Base-by-base conservation (phyloP, 2,329 filamentous ascomycete species). In the Colletotrichum nymphaeae region DNA sequence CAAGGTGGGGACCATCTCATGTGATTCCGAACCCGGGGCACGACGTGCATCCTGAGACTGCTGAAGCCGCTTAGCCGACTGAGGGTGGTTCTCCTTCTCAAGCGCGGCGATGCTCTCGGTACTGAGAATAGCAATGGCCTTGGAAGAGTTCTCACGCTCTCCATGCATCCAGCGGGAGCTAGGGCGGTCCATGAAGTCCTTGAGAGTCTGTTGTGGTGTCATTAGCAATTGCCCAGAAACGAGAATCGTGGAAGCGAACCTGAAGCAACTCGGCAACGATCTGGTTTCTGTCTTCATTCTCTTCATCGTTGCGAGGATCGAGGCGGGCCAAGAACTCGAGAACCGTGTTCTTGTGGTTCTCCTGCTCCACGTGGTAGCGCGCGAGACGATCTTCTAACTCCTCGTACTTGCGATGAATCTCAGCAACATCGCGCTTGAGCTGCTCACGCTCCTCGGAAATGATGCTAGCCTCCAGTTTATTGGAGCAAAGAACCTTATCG, bases 231-330 rank as follows among this genome's bases (percentile, higher is more conserved):
- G 1, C 7, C 5, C 26, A 12, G 16, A 9, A 5, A 49, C 8
- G n/a, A 62, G 46, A n/a, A 4, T 30, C 37, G n/a, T 28, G 3
- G 28, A n/a, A 35, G 49, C 71, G 7, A 37, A 75, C 74, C 67
- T 65, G 42, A 16, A 75, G 35, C 14, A 74, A 26, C 65, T 82
- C 82, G 75, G 82, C 78, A 74, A 83, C 78, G 46, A 55, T 62
- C 22, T 73, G 32, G 7, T 57, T 42, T 16, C 58, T 56, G 22
- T 28, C 28, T 2, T 79, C 78, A 4, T 70, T 66, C 3, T 75
- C 63, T 6, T 35, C 49, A 11, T 69, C 70, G 11, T 69, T 62
- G 24, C 58, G 67, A 37, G 58, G 57, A n/a, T 74, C 57, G n/a
- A 75, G 66, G n/a, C 58, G 67, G 19, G 72, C 69, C 32, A 75